These are phyloP conservation scores for Chaetomium sp. DNA, from an alignment of 2,329 filamentous ascomycete genomes.

Conservation along the genomic window DNA sequence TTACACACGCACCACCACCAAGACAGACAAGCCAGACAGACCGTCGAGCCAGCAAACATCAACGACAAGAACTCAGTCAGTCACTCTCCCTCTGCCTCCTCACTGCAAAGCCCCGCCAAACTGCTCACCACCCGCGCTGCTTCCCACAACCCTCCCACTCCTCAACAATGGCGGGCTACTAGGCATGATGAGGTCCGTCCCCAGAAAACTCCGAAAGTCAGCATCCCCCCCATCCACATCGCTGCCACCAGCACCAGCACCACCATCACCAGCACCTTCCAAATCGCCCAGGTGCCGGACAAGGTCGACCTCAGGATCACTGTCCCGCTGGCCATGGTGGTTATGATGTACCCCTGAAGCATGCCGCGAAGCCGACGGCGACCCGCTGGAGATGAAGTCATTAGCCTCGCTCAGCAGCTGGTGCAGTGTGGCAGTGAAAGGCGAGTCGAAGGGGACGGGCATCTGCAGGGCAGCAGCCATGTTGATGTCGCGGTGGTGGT, in stretches of 20 bases:
- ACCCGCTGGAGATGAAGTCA: slow-evolving; percentile 36
- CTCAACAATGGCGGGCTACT: slow-evolving; percentile 40
- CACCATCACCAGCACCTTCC: slow-evolving; percentile 20
- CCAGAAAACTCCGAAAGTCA: slow-evolving; percentile 44
- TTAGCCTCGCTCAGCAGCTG: slow-evolving; percentile 55
- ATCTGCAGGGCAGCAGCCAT: not conserved
- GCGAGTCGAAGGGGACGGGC: slow-evolving; percentile 39
- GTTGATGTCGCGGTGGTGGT: not conserved
- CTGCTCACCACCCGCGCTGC: slow-evolving; percentile 10
- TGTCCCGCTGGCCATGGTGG: not conserved
- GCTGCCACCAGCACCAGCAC: not conserved
- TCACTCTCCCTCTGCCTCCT: not conserved
- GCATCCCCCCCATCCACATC: slow-evolving; percentile 18
- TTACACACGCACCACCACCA: not conserved
- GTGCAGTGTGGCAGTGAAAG: slow-evolving; percentile 56
- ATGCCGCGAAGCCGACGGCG: slow-evolving; percentile 30
- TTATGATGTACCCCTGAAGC: slow-evolving; percentile 24
- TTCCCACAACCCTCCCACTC: slow-evolving; percentile 8
- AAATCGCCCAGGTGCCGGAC: too few species aligned
- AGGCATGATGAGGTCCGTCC: slow-evolving; percentile 41
- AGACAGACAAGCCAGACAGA: not conserved
- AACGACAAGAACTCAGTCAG: not conserved
- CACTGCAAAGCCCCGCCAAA: slow-evolving; percentile 19
- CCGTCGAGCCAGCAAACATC: not conserved
- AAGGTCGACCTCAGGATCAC: too few species aligned